Conservation (phyloP, 768 basidiomycete species). For the Astraeus odoratus region DNA sequence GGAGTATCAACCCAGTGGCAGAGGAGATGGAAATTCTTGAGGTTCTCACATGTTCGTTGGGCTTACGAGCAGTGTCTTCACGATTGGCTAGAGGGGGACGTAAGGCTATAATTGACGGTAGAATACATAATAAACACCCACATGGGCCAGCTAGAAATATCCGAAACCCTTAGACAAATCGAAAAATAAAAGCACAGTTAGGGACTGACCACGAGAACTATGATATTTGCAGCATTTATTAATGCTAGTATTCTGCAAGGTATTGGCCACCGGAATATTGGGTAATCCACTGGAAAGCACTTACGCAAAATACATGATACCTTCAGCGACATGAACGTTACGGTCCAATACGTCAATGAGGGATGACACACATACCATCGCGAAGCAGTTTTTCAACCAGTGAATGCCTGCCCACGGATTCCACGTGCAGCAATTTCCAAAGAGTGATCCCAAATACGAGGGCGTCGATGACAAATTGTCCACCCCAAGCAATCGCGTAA, state of each 20-base stretch:
- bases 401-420: background rate
- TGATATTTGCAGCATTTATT: background rate
- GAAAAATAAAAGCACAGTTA: background rate
- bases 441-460: background rate
- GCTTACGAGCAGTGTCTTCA: background rate
- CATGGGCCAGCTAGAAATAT: background rate
- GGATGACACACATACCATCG: background rate
- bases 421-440: background rate
- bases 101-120: background rate
- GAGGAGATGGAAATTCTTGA: background rate
- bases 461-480: background rate
- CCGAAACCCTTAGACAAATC: background rate
- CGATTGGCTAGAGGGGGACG: background rate
- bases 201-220: background rate
- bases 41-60: background rate
- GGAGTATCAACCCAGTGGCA: background rate
- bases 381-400: background rate
- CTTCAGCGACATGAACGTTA: background rate
- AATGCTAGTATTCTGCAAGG: background rate
- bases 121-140: background rate
- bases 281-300: background rate
- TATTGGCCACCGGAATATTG: background rate
- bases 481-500: background rate
- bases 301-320: background rate
- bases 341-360: background rate